Base-by-base conservation (phyloP, 345 rosid genomes). In the Eutrema yunnanense region DNA sequence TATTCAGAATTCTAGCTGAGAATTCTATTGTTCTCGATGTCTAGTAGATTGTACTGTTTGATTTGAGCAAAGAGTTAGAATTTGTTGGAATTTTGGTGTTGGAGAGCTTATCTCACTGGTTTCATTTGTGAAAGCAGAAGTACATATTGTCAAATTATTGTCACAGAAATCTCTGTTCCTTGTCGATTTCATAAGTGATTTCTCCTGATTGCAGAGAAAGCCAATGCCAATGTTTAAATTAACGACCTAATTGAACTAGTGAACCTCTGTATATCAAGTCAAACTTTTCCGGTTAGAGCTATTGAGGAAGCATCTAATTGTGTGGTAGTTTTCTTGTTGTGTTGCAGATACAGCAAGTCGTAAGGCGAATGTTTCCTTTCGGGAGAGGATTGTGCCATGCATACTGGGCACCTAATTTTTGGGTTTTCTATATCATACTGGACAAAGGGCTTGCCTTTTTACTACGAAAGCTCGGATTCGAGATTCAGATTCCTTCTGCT, bases 351-450 rank as follows among this genome's bases (percentile, higher is more conserved):
- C 84, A 82, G 71, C 89, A 86, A 82, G 96, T 94, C 65, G 55
- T 94, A 7, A 62, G 68, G 62, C 84, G 89, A 65, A 85, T 94
- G 97, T 94, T 94, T 84, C 98, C 97, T 57, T 94, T 94, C 46
- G 98, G 98, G 54, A 86, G 97, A 88, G 98, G 98, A 68, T 84
- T 94, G 62, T 91, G 96, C 70, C 97, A 95, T 80, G 97, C 97
- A 3, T 95, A 87, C 40, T 95, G 99, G 99, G 97, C 99, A 8
- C 99, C 96, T 8, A 95, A 92, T 47, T 86, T 95, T 68, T 95
- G 97, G 97, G 97, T 92, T 44, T 88, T 92, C 82, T 95, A 95
- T 69, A 86, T 95, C 44, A 50, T 88, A 42, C 71, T 88, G 4
- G 99, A 95, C 82, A 95, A 95, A 80, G 84, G 79, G 13, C 82